phyloP scores from a whole-genome alignment of 768 basidiomycete genomes.

The Fistulinella prunicolor region DNA sequence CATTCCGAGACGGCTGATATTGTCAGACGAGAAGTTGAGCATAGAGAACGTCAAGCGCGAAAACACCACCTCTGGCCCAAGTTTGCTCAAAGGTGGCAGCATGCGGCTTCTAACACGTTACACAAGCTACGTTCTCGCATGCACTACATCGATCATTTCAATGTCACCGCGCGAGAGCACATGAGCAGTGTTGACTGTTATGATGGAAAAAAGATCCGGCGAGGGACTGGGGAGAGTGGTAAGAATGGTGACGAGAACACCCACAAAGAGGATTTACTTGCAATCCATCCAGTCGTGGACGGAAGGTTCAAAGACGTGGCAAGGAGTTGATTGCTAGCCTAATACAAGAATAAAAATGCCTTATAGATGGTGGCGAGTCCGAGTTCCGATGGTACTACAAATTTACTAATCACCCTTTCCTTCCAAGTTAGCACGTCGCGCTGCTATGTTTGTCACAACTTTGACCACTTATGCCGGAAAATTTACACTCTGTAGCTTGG shows the following conservation, averaged over 20 bases:
- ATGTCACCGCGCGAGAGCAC: conserved; percentile 62
- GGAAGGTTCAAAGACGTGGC: conserved; percentile 60
- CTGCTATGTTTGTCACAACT: no score
- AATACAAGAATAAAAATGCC: no score
- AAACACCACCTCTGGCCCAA: conserved; percentile 22
- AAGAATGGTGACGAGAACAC: conserved; percentile 12
- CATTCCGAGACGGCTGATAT: conserved; percentile 43
- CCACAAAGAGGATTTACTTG: conserved; percentile 48
- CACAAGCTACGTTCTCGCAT: conserved; percentile 45
- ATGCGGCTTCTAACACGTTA: conserved; percentile 39
- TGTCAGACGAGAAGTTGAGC: conserved; percentile 47
- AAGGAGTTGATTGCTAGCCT: no score
- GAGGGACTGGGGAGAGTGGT: conserved; percentile 27
- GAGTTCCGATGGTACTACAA: no score
- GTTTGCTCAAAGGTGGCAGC: conserved; percentile 47
- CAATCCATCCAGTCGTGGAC: conserved; percentile 63
- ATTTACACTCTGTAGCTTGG: no score
- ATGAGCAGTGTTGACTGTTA: conserved; percentile 78
- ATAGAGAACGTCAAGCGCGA: conserved; percentile 32
- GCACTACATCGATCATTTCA: conserved; percentile 60
- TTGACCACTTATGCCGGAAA: no score
- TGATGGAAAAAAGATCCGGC: conserved; percentile 52
- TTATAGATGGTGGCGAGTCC: no score
- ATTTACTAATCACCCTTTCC: no score
- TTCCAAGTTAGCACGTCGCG: no score